Percentiles rank a stretch among this genome's conserved stretches.
Conservation (phyloP, 768 basidiomycete genomes). For the Tylopilus subfusipes region DNA sequence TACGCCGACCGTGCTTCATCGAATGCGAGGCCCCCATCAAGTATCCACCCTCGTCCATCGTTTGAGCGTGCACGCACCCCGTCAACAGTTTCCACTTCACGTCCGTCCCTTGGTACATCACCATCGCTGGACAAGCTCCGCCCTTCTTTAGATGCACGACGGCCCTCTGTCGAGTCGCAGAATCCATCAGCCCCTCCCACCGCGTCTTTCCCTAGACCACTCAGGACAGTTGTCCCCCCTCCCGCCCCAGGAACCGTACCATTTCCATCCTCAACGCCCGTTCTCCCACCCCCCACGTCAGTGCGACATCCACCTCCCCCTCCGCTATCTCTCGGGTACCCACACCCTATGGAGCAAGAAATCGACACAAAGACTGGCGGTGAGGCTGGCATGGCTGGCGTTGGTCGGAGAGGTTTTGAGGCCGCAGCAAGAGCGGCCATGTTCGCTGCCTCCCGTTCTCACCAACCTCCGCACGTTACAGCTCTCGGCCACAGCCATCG, state of each 20-base stretch:
- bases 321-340: conserved; percentile 9
- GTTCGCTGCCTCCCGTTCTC: conserved; percentile 31
- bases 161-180: conserved; percentile 16
- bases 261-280: conserved; percentile 13
- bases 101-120: conserved; percentile 18
- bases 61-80: conserved; percentile 17
- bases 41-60: conserved; percentile 10
- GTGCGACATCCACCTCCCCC: conserved; percentile 20
- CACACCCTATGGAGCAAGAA: conserved; percentile 26
- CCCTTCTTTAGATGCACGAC: conserved; percentile 11
- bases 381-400: conserved; percentile 86
- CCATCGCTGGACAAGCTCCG: conserved; percentile 16
- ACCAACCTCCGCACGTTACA: background rate
- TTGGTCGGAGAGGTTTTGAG: conserved; percentile 78
- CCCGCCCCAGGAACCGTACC: conserved; percentile 11
- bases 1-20: conserved; percentile 8
- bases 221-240: conserved; percentile 8
- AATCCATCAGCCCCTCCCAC: background rate
- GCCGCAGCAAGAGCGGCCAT: conserved; percentile 69
- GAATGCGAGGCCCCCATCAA: conserved; percentile 9
- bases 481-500: conserved; percentile 18
- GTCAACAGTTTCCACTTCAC: conserved; percentile 11
- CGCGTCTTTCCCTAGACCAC: conserved; percentile 5
- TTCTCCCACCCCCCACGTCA: conserved; percentile 3
- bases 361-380: conserved; percentile 74